Base-by-base conservation (phyloP, 495 filamentous ascomycete genomes). In the Podospora pseudocomata region DNA sequence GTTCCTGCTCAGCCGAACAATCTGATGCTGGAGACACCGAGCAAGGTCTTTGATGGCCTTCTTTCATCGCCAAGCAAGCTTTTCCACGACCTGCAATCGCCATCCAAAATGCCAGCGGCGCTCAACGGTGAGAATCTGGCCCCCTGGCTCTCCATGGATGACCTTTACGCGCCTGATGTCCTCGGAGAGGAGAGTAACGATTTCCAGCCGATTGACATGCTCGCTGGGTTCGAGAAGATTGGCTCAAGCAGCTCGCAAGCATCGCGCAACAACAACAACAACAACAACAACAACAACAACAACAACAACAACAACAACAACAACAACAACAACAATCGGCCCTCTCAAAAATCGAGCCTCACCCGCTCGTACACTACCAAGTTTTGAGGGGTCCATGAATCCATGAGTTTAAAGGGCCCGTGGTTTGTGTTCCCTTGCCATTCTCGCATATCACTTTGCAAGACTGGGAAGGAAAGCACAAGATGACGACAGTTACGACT, bases 221-320 rank as follows among this genome's bases (percentile, higher is more conserved):
- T 94, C 64, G 90, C 93, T 75, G 93, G 92, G 6, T 97, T 97
- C 73, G 89, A 92, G 76, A 93, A 92, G 78, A 97, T 97, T 77
- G 92, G 92, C 66, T 87, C 78, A 60, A 81, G 66, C 70, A 78
- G 65, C 26, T 57, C 64, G 54, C 74, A 76, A 67, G 66, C 71
- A 9, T 73, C 66, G 55, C 76, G 70, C 23, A 32, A 28, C 30
- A 34, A 63, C 30, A 28, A 63, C 60, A 20, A 28, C n/a, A 20
- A 28, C 58, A 18, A 28, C 23, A 20, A 70, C 53, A 20, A 70
- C 34, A 54, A 72, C 65, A 58, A 70, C 68, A 66, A 81, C 20
- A 20, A 20, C 20, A 20, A 28, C n/a, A 20, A 28, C 57, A 18
- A 28, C 23, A 20, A 20, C 20, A 20, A 28, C n/a, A 20, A 28